Evolutionary conservation across 495 filamentous ascomycete species (phyloP), one percentile per base, ranked within the genome.

Genomic region (Trichoderma erinaceum): DNA sequence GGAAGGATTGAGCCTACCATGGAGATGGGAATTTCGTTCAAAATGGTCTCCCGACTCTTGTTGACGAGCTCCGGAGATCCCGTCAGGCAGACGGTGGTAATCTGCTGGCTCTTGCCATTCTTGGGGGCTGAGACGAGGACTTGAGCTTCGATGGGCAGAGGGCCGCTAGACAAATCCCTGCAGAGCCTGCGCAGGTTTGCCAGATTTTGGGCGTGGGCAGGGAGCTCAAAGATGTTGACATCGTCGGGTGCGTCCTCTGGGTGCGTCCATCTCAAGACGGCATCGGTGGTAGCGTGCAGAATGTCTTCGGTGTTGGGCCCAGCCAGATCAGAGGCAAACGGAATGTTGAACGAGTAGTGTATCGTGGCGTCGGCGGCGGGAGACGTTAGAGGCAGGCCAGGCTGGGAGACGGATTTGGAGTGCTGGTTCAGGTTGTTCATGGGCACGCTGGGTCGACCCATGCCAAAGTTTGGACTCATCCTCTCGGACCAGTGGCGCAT

Each of bases 401-500:
- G 86, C 76, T 88, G 87, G 69, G 82, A 71, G 69, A 76, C 69
- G 84, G 86, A 75, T 87, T 92, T 84, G 86, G 91, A 78, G 82
- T 87, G 80, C 79, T 86, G 85, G 66, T 85, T 84, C 75, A 89
- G 82, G 70, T 82, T 78, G 67, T 82, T 80, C 85, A 93, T 88
- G 72, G 91, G 89, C 81, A 88, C 86, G 73, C 89, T 88, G 73
- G 88, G 76, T 72, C 81, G 87, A 69, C 87, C 89, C 85, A 92
- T 92, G 82, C 87, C 87, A 75, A 92, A 91, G 74, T 81, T 85
- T 68, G 91, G 89, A 71, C 90, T 91, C 87, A 95, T 94, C 84
- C 91, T 88, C 82, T 96, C 92, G 84, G 90, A 91, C 85, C 92
- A 93, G 87, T 96, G 92, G 83, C 93, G 90, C 85, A 96, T 92